Evolutionary conservation across 2,329 filamentous ascomycete species (phyloP), one percentile per base, ranked within the genome.

Genomic region (Botryotinia globosa): DNA sequence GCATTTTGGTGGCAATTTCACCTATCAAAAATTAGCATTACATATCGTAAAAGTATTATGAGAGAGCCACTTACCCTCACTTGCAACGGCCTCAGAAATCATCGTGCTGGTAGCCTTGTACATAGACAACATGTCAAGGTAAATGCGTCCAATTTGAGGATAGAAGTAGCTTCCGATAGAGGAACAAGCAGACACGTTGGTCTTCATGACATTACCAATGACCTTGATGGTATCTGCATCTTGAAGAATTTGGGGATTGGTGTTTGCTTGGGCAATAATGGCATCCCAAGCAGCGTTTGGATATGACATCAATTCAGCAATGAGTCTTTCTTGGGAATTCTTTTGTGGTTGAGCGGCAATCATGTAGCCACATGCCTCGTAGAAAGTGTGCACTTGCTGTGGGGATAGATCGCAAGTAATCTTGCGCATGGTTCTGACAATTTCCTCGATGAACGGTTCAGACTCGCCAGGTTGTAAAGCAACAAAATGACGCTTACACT

Each of bases 131-230:
- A 99, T 98, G 81, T 99, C 96, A 77, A 97, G 90, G 82, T 98
- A 99, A 78, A 99, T 98, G 73, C 94, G 92, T 58, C 95, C 96
- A 78, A 99, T 97, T 81, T 99, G 96, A 20, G 96, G 95, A 80
- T 97, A 98, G 83, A 99, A 99, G 84, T 98, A 99, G 69, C 93
- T 90, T 48, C 97, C 96, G 73, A 99, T 96, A 0, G 96, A 98
- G 51, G 93, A 93, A 82, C 96, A 99, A 51, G 96, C 96, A n/a
- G 97, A 95, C 7, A 99, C 96, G 79, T 99, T 99, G 0, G 96
- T 99, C 88, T 99, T 99, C 96, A 99, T 99, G 81, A 99, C 98
- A 83, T 99, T 99, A 77, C 96, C 96, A 75, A 99, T 94, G 77
- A 99, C 91, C 85, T 99, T 99, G 85, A 99, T 98, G 0, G 94